Base-by-base conservation (phyloP, 352 stramenopile species). In the Detonula confervacea region DNA sequence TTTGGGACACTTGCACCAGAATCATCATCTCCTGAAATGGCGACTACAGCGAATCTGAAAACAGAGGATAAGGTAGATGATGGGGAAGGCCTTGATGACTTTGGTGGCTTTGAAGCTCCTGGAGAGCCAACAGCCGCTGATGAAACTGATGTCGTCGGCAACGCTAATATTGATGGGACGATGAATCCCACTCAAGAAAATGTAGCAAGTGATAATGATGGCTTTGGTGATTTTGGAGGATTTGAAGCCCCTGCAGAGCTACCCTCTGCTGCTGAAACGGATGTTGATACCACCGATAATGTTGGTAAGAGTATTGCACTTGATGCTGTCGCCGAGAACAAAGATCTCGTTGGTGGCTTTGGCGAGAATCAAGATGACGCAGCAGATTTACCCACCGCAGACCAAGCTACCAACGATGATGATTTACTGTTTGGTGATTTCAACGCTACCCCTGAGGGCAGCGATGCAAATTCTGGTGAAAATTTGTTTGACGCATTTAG, bases 401-500 rank as follows among this genome's bases (percentile, higher is more conserved):
- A 42, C 5, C 35, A 42, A 12, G 35, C 35, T 42, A 16, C 2
- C 22, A 3, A 22, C 1, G 14, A 59, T 39, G 11, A 39, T n/a
- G n/a, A n/a, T n/a, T n/a, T n/a, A 35, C 6, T 24, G 24, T 57
- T 59, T 54, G 49, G 51, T 39, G 14, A 60, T 52, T 73, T 73
- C 30, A 51, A 72, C n/a, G 44, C 46, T 29, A 55, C 57, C 7
- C 20, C 18, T 18, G 14, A 20, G 14, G 59, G 4, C n/a, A 35
- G 9, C 16, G 30, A 33, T 16, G 57, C 11, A 55, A 33, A 54
- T 12, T 42, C 35, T 12, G 35, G 35, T 39, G 7, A 33, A 65
- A 65, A 30, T 33, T 35, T 20, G 35, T 62, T 59, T 29, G 57
- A 64, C 64, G 57, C 35, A 49, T 65, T 70, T 51, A 24, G 33